Evolutionary conservation across 1,284 basidiomycete genomes (phyloP).

Genomic region (Ganoderma lucidum): DNA sequence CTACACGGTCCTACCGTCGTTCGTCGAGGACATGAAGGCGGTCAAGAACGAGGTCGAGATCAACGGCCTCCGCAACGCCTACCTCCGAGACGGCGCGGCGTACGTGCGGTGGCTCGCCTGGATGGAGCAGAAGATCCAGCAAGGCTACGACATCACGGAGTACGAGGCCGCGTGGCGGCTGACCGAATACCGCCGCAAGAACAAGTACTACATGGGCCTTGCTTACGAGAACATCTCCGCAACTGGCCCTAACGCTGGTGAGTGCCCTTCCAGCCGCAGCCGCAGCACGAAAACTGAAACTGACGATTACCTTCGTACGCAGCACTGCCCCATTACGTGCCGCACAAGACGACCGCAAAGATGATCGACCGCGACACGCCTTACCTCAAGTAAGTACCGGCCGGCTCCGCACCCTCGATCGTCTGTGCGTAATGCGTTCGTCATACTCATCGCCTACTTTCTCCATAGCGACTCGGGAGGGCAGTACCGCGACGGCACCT

Average conservation of each 20-base stretch:
- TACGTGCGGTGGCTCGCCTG: slow-evolving; percentile 83
- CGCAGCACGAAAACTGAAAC: not conserved
- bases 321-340: slow-evolving; percentile 93
- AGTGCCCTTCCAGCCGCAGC: slow-evolving; percentile 27
- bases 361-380: slow-evolving; percentile 83
- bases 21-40: slow-evolving; percentile 83
- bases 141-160: slow-evolving; percentile 87
- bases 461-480: slow-evolving; percentile 82
- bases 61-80: slow-evolving; percentile 84
- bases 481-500: slow-evolving; percentile 91
- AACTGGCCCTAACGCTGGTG: slow-evolving; percentile 84
- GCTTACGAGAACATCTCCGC: slow-evolving; percentile 97
- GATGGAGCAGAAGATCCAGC: slow-evolving; percentile 84
- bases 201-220: slow-evolving; percentile 85
- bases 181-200: slow-evolving; percentile 79
- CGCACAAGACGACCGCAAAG: slow-evolving; percentile 73
- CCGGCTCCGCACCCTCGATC: slow-evolving; percentile 23
- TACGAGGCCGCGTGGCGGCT: slow-evolving; percentile 90
- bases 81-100: slow-evolving; percentile 92
- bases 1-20: slow-evolving; percentile 71
- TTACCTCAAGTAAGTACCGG: slow-evolving; percentile 83
- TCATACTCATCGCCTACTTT: slow-evolving; percentile 26
- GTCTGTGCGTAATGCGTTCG: not conserved
- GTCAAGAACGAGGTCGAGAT: slow-evolving; percentile 91
- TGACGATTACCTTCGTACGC: not conserved